phyloP scores from a whole-genome alignment of 2,329 filamentous ascomycete genomes.

The Apiospora saccharicola region DNA sequence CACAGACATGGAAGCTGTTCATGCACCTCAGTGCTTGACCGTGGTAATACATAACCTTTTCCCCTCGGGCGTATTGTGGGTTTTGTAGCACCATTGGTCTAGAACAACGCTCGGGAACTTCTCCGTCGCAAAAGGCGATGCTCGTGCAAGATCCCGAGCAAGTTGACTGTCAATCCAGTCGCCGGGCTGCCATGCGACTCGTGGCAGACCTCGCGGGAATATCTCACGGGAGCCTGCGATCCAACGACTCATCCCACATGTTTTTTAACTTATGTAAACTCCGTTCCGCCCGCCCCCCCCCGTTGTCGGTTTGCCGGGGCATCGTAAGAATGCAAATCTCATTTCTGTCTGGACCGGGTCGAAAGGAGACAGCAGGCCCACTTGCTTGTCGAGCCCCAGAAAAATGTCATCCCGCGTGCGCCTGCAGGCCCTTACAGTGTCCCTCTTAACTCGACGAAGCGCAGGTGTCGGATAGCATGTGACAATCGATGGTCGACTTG shows the following conservation, averaged over 20 bases:
- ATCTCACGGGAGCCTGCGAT: neutral
- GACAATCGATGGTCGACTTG: slow-evolving; percentile 4
- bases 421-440: neutral
- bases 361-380: slow-evolving; percentile 15
- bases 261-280: neutral
- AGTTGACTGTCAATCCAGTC: neutral
- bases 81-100: slow-evolving; percentile 16
- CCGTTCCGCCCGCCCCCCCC: neutral
- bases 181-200: neutral
- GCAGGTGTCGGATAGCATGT: slow-evolving; percentile 2
- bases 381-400: neutral
- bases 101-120: slow-evolving; percentile 15
- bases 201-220: neutral
- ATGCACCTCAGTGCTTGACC: slow-evolving; percentile 8
- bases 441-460: neutral
- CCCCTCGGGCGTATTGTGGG: slow-evolving; percentile 11
- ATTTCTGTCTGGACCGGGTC: neutral
- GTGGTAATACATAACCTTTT: slow-evolving; percentile 6
- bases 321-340: slow-evolving; percentile 3
- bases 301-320: slow-evolving; percentile 9
- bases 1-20: slow-evolving; percentile 2
- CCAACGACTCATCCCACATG: slow-evolving; percentile 10
- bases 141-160: neutral
- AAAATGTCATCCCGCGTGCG: slow-evolving; percentile 3
- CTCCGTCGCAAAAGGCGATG: neutral